Evolutionary conservation across 441 rosid genomes (phyloP), one percentile per base, ranked within the genome.

Genomic region (Eruca vesicaria): DNA sequence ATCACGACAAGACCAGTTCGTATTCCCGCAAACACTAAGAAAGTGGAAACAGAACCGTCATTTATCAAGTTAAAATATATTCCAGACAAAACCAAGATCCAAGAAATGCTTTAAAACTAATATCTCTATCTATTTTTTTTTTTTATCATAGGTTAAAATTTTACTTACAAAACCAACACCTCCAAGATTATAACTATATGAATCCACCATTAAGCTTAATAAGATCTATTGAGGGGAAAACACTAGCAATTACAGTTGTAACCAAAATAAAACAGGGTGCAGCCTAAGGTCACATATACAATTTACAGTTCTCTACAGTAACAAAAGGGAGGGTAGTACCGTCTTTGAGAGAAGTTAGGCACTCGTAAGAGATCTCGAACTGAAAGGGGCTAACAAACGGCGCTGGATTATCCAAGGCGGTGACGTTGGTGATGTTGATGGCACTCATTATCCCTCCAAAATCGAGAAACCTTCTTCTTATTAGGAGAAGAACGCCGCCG

Each of bases 361-460:
- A 93, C 89, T 95, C 98, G 78, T 95, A 95, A 9, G 99, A 93
- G 76, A 95, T 93, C 85, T 95, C 99, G 79, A 93, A 95, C 88
- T 91, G 98, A 76, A 93, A 91, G 0, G 99, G 96, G 71, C 90
- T 85, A 69, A 84, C 77, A 73, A 95, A 93, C n/a, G 94, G 88
- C 18, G 99, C 97, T 21, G 98, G 98, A 67, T 95, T 95, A 55
- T 95, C 98, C 80, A 95, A 75, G 0, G 93, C 99, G 60, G 97
- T 59, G 35, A 95, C 98, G 84, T 93, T 95, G 7, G 96, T 95
- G 75, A 95, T 83, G 60, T 90, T 92, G 64, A 95, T 92, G 23
- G 97, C 98, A 69, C 99, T 95, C 99, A 95, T 95, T 57, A 21
- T 84, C n/a, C n/a, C n/a, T n/a, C 3, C 26, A 23, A 3, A 23